Conservation (phyloP, 2,329 filamentous ascomycete species). For the Penicillium sp. region DNA sequence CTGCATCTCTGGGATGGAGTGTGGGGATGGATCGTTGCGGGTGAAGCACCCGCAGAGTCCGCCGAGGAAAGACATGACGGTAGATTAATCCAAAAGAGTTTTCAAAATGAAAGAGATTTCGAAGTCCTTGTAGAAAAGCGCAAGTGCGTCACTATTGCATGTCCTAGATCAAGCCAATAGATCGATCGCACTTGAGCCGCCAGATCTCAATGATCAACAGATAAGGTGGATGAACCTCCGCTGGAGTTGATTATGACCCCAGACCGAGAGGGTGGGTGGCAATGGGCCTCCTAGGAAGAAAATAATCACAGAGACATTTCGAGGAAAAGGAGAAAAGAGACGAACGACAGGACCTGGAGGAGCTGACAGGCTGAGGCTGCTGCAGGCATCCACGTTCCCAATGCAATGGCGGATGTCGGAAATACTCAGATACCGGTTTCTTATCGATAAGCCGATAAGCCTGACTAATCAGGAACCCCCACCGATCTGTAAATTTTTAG, state of each 20-base stretch:
- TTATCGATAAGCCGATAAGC: neutral
- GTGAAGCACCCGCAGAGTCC: conserved; percentile 27
- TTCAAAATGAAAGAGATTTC: neutral
- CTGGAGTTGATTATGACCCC: conserved; percentile 7
- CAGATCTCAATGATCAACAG: conserved; percentile 2
- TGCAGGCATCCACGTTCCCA: conserved; percentile 32
- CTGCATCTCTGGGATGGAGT: conserved; percentile 11
- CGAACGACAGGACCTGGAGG: neutral
- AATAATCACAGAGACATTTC: conserved; percentile 1
- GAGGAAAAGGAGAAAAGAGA: conserved; percentile 12
- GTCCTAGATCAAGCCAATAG: neutral
- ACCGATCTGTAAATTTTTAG: conserved; percentile 2
- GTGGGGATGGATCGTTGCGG: conserved; percentile 9
- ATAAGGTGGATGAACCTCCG: conserved; percentile 6
- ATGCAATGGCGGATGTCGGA: neutral
- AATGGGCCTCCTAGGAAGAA: neutral
- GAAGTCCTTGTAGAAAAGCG: neutral
- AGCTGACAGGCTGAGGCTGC: conserved; percentile 12
- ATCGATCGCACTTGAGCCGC: neutral
- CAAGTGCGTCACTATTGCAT: neutral
- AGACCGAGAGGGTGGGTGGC: neutral
- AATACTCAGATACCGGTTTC: neutral
- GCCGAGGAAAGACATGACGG: conserved; percentile 24
- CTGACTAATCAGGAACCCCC: conserved; percentile 5
- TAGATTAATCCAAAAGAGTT: neutral